These are phyloP conservation scores for Aspergillus hortae DNA, from an alignment of 2,329 filamentous ascomycete genomes.

Conservation along the genomic window DNA sequence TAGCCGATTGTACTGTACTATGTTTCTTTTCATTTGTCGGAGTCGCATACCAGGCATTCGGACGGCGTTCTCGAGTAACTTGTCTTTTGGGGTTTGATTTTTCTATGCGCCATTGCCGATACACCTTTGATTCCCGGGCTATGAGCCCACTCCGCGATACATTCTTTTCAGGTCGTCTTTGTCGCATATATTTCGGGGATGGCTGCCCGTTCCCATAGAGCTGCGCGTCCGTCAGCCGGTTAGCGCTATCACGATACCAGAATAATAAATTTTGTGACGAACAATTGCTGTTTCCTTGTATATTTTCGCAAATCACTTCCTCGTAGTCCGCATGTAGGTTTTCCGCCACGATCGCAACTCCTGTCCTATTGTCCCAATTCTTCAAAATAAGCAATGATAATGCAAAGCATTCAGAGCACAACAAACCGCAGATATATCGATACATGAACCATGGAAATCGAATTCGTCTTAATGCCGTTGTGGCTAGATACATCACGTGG, in stretches of 20 bases:
- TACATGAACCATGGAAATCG: no score
- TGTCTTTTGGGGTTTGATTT: conserved; percentile 4
- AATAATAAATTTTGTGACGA: background rate
- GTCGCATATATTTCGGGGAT: background rate
- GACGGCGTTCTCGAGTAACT: conserved; percentile 29
- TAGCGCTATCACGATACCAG: background rate
- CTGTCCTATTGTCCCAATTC: no score
- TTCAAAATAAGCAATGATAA: no score
- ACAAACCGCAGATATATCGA: no score
- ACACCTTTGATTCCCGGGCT: conserved; percentile 18
- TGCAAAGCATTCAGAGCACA: no score
- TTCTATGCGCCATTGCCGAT: conserved; percentile 8
- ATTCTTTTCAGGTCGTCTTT: conserved; percentile 7
- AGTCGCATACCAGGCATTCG: conserved; percentile 31
- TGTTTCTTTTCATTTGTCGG: conserved; percentile 14
- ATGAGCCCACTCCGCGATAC: conserved; percentile 5
- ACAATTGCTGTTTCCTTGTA: no score
- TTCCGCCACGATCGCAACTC: no score
- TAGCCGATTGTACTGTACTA: conserved; percentile 22
- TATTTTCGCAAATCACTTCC: no score
- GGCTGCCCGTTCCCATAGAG: background rate
- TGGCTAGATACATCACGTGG: no score
- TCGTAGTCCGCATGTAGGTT: background rate
- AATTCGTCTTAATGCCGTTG: no score
- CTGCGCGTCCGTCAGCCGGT: background rate